A percentile compares a stretch with the other conserved stretches of the same genome.
These are phyloP conservation scores for Apiospora arundinis DNA, from an alignment of 2,329 filamentous ascomycete species.

Conservation along the genomic window DNA sequence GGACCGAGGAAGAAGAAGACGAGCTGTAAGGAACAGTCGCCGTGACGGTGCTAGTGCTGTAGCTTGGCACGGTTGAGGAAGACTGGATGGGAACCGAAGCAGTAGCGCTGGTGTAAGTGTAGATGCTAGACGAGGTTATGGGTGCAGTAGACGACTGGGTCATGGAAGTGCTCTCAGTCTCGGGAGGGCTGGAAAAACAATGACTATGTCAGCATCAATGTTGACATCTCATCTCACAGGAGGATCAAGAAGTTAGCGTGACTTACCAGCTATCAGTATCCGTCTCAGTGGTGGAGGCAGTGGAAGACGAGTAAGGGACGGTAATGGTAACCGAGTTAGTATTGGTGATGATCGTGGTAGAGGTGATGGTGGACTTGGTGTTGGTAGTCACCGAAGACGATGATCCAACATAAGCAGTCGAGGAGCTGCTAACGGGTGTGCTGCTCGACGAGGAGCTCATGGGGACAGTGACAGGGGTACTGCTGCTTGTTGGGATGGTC, in stretches of 20 bases:
- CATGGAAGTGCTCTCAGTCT: background rate
- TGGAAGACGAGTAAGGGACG: background rate
- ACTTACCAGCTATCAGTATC: background rate
- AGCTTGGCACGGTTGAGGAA: background rate
- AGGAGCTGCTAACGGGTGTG: background rate
- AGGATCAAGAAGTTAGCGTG: background rate
- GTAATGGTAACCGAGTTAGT: background rate
- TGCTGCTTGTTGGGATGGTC: background rate
- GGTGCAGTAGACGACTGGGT: background rate
- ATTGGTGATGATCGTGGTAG: background rate
- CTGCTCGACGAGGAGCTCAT: background rate
- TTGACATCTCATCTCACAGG: background rate
- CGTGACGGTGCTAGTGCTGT: background rate
- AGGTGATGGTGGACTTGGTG: background rate
- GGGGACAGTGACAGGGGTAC: background rate
- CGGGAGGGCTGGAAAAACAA: background rate
- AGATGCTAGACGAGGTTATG: background rate
- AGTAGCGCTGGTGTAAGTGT: constrained; percentile 19
- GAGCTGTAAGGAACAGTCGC: background rate
- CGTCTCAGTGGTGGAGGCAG: background rate
- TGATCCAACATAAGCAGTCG: background rate
- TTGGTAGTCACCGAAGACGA: background rate
- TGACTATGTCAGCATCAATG: background rate
- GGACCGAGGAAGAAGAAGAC: background rate
- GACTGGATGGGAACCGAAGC: background rate